Conservation (phyloP, 208 protist genomes). For the Sergeia podlipaevii region DNA sequence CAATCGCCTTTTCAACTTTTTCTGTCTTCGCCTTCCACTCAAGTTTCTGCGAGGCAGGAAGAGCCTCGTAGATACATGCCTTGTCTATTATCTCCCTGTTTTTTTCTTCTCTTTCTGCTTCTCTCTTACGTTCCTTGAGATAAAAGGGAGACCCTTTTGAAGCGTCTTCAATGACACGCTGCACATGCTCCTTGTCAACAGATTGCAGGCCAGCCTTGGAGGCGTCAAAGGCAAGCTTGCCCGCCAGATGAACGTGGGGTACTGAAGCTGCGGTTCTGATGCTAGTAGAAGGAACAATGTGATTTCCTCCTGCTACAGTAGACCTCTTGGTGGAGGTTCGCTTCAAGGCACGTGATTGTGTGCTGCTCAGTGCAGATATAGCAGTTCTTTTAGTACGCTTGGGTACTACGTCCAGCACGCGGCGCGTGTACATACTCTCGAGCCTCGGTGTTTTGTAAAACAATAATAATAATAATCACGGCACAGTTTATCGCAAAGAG, state of each 20-base stretch:
- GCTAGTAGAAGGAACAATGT: neutral
- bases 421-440: slow-evolving; percentile 4
- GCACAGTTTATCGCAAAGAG: too few species aligned
- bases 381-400: too few species aligned
- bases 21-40: slow-evolving; percentile 10
- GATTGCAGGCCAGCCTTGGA: slow-evolving; percentile 50
- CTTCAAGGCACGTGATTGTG: too few species aligned
- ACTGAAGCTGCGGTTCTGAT: neutral
- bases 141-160: slow-evolving; percentile 45
- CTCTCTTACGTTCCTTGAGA: slow-evolving; percentile 36
- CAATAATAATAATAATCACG: too few species aligned
- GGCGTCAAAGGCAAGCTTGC: slow-evolving; percentile 24
- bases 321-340: too few species aligned
- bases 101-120: slow-evolving; percentile 12
- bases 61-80: slow-evolving; percentile 8
- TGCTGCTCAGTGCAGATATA: too few species aligned
- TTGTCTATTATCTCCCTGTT: slow-evolving; percentile 18
- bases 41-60: slow-evolving; percentile 14
- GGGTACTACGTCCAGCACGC: too few species aligned
- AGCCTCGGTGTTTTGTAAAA: too few species aligned
- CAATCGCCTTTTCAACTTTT: slow-evolving; percentile 21
- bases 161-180: slow-evolving; percentile 40
- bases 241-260: neutral
- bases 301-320: too few species aligned
- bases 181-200: slow-evolving; percentile 51